Conservation (phyloP, 2,329 filamentous ascomycete genomes). For the Colletotrichum aenigma region DNA sequence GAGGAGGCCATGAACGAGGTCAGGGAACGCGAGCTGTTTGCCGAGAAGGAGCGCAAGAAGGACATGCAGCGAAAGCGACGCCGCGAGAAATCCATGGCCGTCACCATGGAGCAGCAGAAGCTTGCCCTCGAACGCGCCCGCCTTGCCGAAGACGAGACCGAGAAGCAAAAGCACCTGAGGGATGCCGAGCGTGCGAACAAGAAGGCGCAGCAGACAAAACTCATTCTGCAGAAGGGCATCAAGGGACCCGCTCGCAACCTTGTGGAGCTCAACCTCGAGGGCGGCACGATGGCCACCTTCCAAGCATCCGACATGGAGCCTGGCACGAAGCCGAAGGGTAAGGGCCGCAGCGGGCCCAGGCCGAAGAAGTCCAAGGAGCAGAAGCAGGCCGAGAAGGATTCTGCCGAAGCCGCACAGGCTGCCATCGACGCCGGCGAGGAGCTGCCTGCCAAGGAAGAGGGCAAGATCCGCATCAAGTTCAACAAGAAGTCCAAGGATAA, state of each 20-base stretch:
- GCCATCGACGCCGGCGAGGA: conserved; percentile 81
- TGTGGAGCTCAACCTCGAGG: conserved; percentile 81
- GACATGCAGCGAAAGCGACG: conserved; percentile 98
- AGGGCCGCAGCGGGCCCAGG: conserved; percentile 65
- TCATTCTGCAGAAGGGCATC: conserved; percentile 84
- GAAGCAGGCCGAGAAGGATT: conserved; percentile 80
- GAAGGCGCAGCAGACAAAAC: conserved; percentile 89
- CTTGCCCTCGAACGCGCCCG: conserved; percentile 79
- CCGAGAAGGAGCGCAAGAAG: conserved; percentile 99
- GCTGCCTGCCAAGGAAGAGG: conserved; percentile 64
- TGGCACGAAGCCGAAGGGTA: conserved; percentile 50
- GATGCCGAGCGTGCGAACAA: conserved; percentile 91
- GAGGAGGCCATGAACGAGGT: conserved; percentile 85
- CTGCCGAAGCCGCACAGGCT: conserved; percentile 86
- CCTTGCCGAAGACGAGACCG: conserved; percentile 79
- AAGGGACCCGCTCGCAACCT: conserved; percentile 72
- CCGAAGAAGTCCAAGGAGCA: conserved; percentile 92
- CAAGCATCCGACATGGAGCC: conserved; percentile 66
- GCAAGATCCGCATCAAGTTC: conserved; percentile 68
- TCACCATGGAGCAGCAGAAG: conserved; percentile 90
- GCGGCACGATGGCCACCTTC: conserved; percentile 86
- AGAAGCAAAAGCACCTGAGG: conserved; percentile 78
- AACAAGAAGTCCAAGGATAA: conserved; percentile 53
- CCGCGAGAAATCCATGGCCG: conserved; percentile 93
- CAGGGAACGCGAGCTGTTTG: conserved; percentile 85